Conservation (phyloP, 305 asterid species). For the Plantago coronopus region DNA sequence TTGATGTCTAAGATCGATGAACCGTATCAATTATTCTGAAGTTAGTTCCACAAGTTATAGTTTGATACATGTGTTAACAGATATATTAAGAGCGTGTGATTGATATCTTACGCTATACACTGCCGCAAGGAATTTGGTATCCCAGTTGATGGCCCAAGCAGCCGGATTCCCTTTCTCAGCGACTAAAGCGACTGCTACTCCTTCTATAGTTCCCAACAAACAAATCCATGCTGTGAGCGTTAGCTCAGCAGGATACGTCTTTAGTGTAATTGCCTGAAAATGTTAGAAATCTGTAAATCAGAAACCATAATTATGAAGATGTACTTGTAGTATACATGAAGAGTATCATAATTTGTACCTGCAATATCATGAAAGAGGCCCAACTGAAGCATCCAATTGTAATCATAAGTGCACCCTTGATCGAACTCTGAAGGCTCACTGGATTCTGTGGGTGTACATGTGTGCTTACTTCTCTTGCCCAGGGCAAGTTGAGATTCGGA, state of each 20-base stretch:
- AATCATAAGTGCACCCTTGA: constrained; percentile 80
- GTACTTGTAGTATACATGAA: not conserved
- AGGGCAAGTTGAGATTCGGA: constrained; percentile 52
- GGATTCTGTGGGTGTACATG: constrained; percentile 36
- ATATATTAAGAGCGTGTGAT: not conserved
- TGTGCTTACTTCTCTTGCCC: constrained; percentile 44
- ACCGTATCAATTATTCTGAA: no score
- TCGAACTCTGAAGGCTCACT: constrained; percentile 53
- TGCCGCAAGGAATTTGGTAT: constrained; percentile 68
- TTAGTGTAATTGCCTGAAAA: constrained; percentile 63
- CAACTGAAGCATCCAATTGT: constrained; percentile 80
- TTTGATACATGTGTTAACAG: no score
- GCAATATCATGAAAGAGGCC: constrained; percentile 86
- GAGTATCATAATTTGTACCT: constrained; percentile 33
- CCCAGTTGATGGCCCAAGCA: constrained; percentile 82
- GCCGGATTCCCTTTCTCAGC: constrained; percentile 65
- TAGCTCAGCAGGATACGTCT: constrained; percentile 73
- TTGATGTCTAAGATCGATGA: not conserved
- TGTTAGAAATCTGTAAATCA: not conserved
- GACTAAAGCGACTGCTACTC: constrained; percentile 61
- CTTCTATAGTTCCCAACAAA: constrained; percentile 69
- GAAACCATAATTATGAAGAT: not conserved
- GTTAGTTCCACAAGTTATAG: no score
- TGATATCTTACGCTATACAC: constrained; percentile 63
- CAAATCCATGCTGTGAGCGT: constrained; percentile 96